A percentile compares a stretch with the other conserved stretches of the same genome.
Evolutionary conservation across 202 grass and related monocot species (phyloP).

Genomic region (Panicum virgatum): DNA sequence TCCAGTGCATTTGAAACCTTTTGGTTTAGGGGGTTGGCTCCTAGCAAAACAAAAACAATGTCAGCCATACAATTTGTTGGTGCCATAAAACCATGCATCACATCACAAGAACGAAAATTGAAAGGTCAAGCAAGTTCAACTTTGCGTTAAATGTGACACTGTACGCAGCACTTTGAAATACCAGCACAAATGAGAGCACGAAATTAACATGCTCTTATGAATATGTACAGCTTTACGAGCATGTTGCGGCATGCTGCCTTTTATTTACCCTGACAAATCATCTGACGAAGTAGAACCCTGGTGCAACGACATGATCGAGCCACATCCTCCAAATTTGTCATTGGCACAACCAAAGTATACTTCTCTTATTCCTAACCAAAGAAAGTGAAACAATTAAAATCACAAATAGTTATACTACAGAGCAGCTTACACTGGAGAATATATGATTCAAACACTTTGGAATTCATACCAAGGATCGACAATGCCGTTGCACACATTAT

Average conservation of each 20-base stretch:
- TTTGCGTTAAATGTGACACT: constrained; percentile 9
- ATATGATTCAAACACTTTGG: constrained; percentile 13
- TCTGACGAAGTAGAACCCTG: constrained; percentile 36
- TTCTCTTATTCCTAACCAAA: constrained; percentile 68
- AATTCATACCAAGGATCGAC: constrained; percentile 67
- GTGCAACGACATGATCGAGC: constrained; percentile 85
- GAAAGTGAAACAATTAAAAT: constrained; percentile 26
- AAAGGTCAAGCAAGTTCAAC: neutral
- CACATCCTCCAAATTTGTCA: constrained; percentile 96
- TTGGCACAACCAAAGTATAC: constrained; percentile 88
- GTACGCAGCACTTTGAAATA: constrained; percentile 6
- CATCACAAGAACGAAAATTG: constrained; percentile 6
- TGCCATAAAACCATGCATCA: constrained; percentile 25
- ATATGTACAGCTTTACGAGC: neutral
- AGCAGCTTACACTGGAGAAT: constrained; percentile 6
- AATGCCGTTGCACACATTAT: constrained; percentile 89
- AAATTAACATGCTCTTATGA: neutral
- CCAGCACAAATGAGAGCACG: neutral
- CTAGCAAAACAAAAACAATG: constrained; percentile 40
- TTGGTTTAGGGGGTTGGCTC: constrained; percentile 38
- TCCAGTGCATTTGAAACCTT: constrained; percentile 79
- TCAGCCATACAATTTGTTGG: neutral
- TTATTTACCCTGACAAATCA: constrained; percentile 57
- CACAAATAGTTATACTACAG: neutral
- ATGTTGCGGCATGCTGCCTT: neutral